Evolutionary conservation across 495 filamentous ascomycete genomes (phyloP), one percentile per base, ranked within the genome.

Genomic region (Tuber aestivum): DNA sequence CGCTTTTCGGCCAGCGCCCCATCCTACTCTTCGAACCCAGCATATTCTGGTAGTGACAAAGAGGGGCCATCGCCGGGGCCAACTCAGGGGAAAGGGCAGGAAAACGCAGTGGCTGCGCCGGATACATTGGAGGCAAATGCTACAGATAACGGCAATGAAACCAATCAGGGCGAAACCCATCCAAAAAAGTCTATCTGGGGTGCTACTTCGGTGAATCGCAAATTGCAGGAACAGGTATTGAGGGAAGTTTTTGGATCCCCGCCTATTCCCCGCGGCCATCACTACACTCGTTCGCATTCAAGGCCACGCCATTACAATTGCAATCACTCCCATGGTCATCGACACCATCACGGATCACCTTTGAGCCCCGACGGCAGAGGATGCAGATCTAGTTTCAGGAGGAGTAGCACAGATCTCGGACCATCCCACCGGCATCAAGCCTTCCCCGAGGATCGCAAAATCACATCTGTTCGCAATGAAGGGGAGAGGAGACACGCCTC

Each of bases 191-290:
- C 81, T 48, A 82, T 71, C 21, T 82, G 81, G 96, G 95, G 95
- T 20, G 93, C 94, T n/a, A 99, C 95, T 3, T 95, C 90, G 32
- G 92, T 98, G 35, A 99, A 99, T 82, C 91, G 90, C 74, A 90
- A 90, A 76, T 85, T 99, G 32, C 90, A 94, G 70, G 94, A 97
- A 80, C 92, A 97, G 82, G 95, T 99, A 32, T 90, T 99, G 73
- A 90, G 94, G 74, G 95, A 98, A 82, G 95, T 97, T 0, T 99
- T 99, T 84, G 87, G 92, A 61, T 93, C 93, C 42, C 91, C 94
- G 72, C 89, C 91, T 3, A 91, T 97, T 72, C 89, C 91, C 82
- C 89, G 87, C 65, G 89, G 90, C 75, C 86, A 87, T 42, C 87
- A 79, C 70, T 85, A 86, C 6, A 85, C 89, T 70, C 86, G 87